A percentile compares a stretch with the other conserved stretches of the same genome.
Conservation (phyloP, 2,329 filamentous ascomycete species). For the Pseudogymnoascus destructans region DNA sequence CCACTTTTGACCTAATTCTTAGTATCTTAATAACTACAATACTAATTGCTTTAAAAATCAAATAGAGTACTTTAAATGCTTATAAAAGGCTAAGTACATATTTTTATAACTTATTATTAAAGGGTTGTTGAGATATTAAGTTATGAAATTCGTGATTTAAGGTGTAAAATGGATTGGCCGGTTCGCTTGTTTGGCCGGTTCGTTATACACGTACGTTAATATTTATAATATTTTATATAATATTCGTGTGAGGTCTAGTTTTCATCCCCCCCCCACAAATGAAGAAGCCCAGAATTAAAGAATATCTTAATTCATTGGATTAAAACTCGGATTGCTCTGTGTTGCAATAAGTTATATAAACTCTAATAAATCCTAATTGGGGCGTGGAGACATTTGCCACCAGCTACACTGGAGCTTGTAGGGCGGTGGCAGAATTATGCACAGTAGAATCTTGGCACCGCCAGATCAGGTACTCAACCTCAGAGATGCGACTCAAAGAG, state of each 20-base stretch:
- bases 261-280: neutral
- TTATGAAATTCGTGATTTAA: too few relatives aligned
- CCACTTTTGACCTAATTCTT: too few relatives aligned
- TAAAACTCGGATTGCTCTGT: neutral
- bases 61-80: too few relatives aligned
- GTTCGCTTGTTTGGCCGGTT: too few relatives aligned
- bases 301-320: neutral
- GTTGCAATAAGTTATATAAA: neutral
- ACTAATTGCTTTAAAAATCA: too few relatives aligned
- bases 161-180: too few relatives aligned
- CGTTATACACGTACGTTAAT: too few relatives aligned
- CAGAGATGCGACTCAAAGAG: neutral
- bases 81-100: too few relatives aligned
- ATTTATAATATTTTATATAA: neutral
- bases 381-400: neutral
- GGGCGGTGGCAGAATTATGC: constrained; percentile 7
- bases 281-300: neutral
- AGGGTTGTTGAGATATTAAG: too few relatives aligned
- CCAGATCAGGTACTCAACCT: constrained; percentile 7
- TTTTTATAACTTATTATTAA: too few relatives aligned
- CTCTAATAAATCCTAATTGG: neutral
- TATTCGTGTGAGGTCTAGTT: neutral
- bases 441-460: neutral
- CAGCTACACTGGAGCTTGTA: neutral
- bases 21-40: too few relatives aligned